These are phyloP conservation scores for Plasmodium malariae DNA, from an alignment of 169 alveolate species.

Conservation along the genomic window DNA sequence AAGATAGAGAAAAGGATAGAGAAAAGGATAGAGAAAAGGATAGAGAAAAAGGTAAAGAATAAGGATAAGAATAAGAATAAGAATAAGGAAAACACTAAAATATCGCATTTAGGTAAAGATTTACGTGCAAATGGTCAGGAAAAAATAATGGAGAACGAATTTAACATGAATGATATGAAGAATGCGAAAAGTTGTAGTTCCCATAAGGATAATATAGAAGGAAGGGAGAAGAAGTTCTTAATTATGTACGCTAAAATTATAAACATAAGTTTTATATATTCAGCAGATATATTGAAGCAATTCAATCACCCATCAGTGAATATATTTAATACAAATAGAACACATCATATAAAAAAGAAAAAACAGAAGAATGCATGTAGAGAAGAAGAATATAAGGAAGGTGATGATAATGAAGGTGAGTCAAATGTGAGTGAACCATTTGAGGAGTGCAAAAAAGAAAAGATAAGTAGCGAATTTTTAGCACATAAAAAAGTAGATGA, in stretches of 20 bases:
- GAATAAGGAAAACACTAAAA: not conserved
- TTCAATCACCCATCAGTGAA: constrained; percentile 34
- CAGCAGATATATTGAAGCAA: constrained; percentile 25
- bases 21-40: too few relatives aligned
- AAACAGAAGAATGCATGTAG: not conserved
- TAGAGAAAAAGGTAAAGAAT: too few relatives aligned
- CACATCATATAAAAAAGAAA: constrained; percentile 1
- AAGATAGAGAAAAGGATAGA: too few relatives aligned
- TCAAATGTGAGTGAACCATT: not conserved
- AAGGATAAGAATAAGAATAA: too few relatives aligned
- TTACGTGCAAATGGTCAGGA: not conserved
- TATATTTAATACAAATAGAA: constrained; percentile 29
- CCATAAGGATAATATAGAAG: not conserved
- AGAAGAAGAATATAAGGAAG: not conserved
- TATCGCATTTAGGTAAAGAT: not conserved
- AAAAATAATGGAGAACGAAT: not conserved
- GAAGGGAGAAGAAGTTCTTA: not conserved
- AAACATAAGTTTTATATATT: constrained; percentile 23
- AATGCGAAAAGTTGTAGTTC: not conserved
- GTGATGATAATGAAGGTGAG: not conserved
- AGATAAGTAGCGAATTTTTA: too few relatives aligned
- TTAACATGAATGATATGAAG: not conserved
- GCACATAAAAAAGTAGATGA: too few relatives aligned
- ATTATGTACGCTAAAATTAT: constrained; percentile 37
- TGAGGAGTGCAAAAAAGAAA: too few relatives aligned